phyloP scores from a whole-genome alignment of 2,329 filamentous ascomycete genomes.

The Colletotrichum somersetense region DNA sequence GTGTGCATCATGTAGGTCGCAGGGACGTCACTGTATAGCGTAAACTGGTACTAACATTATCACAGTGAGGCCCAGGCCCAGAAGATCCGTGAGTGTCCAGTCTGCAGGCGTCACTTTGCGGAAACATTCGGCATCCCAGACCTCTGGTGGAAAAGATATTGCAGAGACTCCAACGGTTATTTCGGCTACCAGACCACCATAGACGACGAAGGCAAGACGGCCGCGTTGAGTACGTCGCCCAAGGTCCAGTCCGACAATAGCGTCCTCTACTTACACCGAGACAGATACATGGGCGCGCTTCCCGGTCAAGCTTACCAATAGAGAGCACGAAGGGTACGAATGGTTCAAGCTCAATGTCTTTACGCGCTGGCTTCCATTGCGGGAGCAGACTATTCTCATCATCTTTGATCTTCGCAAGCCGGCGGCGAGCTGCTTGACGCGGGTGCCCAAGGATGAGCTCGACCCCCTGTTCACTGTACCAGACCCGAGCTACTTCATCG shows the following conservation, averaged over 20 bases:
- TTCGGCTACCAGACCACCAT: constrained; percentile 50
- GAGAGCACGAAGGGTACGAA: constrained; percentile 43
- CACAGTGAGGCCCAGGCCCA: constrained; percentile 50
- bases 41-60: neutral
- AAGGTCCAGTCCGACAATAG: neutral
- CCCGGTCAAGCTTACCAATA: constrained; percentile 45
- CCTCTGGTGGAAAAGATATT: constrained; percentile 53
- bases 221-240: constrained; percentile 44
- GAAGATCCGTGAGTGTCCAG: constrained; percentile 46
- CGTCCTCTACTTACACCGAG: neutral
- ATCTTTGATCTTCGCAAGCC: constrained; percentile 48
- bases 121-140: constrained; percentile 48
- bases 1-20: constrained; percentile 31
- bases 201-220: constrained; percentile 28
- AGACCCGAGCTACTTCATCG: constrained; percentile 27
- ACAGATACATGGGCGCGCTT: constrained; percentile 52
- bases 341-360: constrained; percentile 55
- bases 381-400: constrained; percentile 47
- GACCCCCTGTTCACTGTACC: constrained; percentile 17
- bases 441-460: constrained; percentile 20
- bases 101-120: constrained; percentile 46
- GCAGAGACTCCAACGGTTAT: constrained; percentile 54
- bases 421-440: constrained; percentile 16
- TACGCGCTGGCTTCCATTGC: constrained; percentile 44
- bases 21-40: too few relatives aligned